Conservation (phyloP, 306 rosid genomes). For the Vigna radiata region DNA sequence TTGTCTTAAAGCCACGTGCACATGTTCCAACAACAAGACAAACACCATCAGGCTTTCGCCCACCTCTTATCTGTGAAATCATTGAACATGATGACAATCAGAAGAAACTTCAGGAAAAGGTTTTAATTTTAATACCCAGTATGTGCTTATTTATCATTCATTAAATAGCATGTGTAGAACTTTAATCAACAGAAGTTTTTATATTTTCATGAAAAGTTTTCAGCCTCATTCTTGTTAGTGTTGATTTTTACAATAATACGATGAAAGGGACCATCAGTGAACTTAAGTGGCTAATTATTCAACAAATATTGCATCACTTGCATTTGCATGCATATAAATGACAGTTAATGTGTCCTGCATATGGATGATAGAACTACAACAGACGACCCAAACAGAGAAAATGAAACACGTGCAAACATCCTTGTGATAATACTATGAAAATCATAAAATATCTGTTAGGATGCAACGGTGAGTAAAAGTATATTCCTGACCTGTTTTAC, state of each 20-base stretch:
- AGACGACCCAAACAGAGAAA: slow-evolving; percentile 8
- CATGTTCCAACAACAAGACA: slow-evolving; percentile 97
- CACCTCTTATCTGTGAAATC: slow-evolving; percentile 75
- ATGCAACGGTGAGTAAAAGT: background rate
- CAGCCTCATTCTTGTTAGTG: slow-evolving; percentile 12
- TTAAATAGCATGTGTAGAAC: slow-evolving; percentile 5
- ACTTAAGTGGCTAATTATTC: background rate
- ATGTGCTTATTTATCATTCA: background rate
- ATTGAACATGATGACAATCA: slow-evolving; percentile 38
- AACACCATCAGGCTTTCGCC: slow-evolving; percentile 91
- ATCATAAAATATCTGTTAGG: background rate
- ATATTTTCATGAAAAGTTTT: background rate
- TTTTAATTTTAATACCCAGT: slow-evolving; percentile 8
- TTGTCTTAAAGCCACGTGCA: slow-evolving; percentile 78
- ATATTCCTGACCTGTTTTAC: slow-evolving; percentile 77
- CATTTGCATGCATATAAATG: slow-evolving; percentile 7
- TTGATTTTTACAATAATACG: slow-evolving; percentile 11
- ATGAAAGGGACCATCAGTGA: slow-evolving; percentile 19
- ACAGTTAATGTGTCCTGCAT: slow-evolving; percentile 18
- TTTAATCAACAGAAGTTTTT: background rate
- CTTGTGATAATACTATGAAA: slow-evolving; percentile 5
- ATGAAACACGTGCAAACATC: slow-evolving; percentile 8
- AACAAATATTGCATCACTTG: slow-evolving; percentile 2
- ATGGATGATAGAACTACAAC: slow-evolving; percentile 8
- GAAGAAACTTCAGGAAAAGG: slow-evolving; percentile 39